phyloP scores from a whole-genome alignment of 345 rosid species.

The Syzygium grande region DNA sequence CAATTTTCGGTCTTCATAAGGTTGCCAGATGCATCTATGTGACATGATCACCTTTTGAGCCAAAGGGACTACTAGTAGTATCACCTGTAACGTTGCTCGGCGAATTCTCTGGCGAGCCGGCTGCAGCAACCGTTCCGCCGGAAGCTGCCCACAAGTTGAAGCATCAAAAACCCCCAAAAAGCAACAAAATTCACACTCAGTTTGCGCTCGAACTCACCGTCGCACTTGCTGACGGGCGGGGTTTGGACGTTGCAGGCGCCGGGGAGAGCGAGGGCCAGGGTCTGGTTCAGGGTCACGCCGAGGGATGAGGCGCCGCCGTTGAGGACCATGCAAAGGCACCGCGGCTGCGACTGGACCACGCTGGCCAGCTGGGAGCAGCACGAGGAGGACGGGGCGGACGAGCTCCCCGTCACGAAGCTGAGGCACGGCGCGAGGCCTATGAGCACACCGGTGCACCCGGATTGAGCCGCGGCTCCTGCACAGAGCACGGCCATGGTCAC shows the following conservation, averaged over 20 bases:
- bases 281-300: conserved; percentile 35
- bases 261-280: conserved; percentile 44
- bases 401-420: conserved; percentile 25
- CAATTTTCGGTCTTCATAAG: too few species aligned
- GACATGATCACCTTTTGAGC: not conserved
- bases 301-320: conserved; percentile 30
- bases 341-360: conserved; percentile 40
- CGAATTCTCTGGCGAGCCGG: not conserved
- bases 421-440: conserved; percentile 38
- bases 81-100: not conserved
- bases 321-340: conserved; percentile 37
- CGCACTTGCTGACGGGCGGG: conserved; percentile 45
- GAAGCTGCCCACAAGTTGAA: not conserved
- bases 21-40: too few species aligned
- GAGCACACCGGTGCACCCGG: conserved; percentile 31
- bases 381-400: conserved; percentile 31
- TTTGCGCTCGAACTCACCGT: conserved; percentile 11
- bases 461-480: conserved; percentile 21
- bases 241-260: conserved; percentile 41
- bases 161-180: not conserved
- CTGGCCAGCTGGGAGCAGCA: conserved; percentile 52
- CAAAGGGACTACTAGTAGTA: not conserved
- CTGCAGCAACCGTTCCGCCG: not conserved
- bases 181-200: not conserved
- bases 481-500: conserved; percentile 9